phyloP scores from a whole-genome alignment of 768 basidiomycete genomes.

The Paxillus rubicundulus region DNA sequence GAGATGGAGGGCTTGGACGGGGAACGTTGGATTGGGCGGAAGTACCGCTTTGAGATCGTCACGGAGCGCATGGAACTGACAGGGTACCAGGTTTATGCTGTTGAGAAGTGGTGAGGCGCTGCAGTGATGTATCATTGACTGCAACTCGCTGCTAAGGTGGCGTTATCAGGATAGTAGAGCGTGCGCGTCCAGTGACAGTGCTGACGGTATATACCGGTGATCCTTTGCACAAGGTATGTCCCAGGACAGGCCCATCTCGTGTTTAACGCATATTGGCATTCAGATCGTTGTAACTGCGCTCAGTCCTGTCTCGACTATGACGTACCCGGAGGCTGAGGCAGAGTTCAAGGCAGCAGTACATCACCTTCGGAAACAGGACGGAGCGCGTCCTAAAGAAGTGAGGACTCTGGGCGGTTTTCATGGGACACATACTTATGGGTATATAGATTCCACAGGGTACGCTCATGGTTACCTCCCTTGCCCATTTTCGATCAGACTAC shows the following conservation, averaged over 20 bases:
- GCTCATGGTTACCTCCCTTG: slow-evolving; percentile 80
- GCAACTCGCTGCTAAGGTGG: neutral
- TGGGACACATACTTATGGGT: slow-evolving; percentile 6
- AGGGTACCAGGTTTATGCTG: slow-evolving; percentile 82
- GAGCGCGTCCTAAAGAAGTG: slow-evolving; percentile 72
- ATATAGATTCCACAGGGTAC: slow-evolving; percentile 59
- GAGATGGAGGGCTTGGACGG: slow-evolving; percentile 20
- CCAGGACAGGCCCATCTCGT: neutral
- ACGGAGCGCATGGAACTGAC: slow-evolving; percentile 44
- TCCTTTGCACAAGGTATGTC: slow-evolving; percentile 57
- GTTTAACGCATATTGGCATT: slow-evolving; percentile 13
- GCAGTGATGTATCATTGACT: neutral
- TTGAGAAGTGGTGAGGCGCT: slow-evolving; percentile 69
- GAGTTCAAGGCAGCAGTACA: slow-evolving; percentile 65
- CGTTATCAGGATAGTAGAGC: slow-evolving; percentile 59
- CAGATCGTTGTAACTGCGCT: slow-evolving; percentile 64
- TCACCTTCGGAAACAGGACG: slow-evolving; percentile 57
- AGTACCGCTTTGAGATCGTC: slow-evolving; percentile 48
- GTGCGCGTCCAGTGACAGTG: slow-evolving; percentile 55
- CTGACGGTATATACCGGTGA: slow-evolving; percentile 79
- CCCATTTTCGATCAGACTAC: slow-evolving; percentile 85
- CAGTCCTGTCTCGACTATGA: slow-evolving; percentile 42
- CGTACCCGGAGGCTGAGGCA: slow-evolving; percentile 41
- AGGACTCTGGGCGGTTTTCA: slow-evolving; percentile 3
- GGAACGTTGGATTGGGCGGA: slow-evolving; percentile 44